Percentiles rank a stretch among this genome's conserved stretches.
Conservation (phyloP, 2,329 filamentous ascomycete genomes). For the Rutstroemia sp. region DNA sequence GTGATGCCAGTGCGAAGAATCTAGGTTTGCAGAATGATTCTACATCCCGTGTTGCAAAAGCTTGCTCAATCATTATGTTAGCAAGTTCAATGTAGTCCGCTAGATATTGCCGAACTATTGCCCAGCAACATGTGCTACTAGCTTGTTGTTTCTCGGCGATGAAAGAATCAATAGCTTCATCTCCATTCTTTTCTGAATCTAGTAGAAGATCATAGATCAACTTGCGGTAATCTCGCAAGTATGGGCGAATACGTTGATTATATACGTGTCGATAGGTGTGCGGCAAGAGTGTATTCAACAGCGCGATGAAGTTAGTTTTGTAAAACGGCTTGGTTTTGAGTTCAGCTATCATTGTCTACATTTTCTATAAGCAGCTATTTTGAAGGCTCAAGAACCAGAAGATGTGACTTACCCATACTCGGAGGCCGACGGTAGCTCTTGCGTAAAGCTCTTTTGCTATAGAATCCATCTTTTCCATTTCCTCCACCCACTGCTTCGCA, state of each 20-base stretch:
- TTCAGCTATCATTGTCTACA: conserved; percentile 23
- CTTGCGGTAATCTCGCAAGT: conserved; percentile 17
- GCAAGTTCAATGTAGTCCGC: conserved; percentile 19
- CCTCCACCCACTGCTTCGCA: conserved; percentile 20
- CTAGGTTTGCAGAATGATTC: conserved; percentile 8
- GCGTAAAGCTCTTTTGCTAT: conserved; percentile 19
- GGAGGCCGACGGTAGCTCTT: conserved; percentile 18
- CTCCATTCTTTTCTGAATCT: neutral
- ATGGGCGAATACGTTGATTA: no score
- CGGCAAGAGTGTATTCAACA: conserved; percentile 28
- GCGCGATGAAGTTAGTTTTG: conserved; percentile 21
- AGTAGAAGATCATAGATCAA: no score
- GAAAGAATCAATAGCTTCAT: conserved; percentile 13
- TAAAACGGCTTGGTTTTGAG: conserved; percentile 16
- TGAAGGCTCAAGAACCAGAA: neutral
- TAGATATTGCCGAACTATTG: conserved; percentile 12
- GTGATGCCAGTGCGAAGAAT: no score
- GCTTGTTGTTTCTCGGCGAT: conserved; percentile 12
- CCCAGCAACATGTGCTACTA: conserved; percentile 18
- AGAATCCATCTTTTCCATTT: conserved; percentile 17
- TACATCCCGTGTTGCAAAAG: conserved; percentile 13
- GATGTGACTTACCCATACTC: conserved; percentile 23
- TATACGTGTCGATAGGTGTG: no score
- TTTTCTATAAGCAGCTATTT: conserved; percentile 1
- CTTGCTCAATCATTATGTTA: conserved; percentile 21